Conservation (phyloP, 352 stramenopile species). For the Globisporangium perplexum region DNA sequence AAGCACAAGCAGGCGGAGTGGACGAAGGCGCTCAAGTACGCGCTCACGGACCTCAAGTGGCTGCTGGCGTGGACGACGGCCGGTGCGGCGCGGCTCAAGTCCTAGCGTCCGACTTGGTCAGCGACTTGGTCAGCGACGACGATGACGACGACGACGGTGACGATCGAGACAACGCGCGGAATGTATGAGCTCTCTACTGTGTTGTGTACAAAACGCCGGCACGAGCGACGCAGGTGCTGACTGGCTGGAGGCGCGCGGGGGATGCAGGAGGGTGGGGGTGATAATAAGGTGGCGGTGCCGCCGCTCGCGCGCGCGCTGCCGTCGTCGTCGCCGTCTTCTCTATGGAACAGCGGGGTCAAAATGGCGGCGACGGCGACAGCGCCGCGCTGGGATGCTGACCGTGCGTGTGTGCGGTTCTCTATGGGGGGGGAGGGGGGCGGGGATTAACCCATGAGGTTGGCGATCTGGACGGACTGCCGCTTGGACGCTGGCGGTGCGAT, state of each 20-base stretch:
- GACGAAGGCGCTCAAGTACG: slow-evolving; percentile 84
- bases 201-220: slow-evolving; percentile 14
- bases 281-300: slow-evolving; percentile 11
- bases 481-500: slow-evolving; percentile 25
- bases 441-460: slow-evolving; percentile 26
- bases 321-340: slow-evolving; percentile 4
- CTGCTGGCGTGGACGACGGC: slow-evolving; percentile 50
- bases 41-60: slow-evolving; percentile 84
- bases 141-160: background rate
- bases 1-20: slow-evolving; percentile 81
- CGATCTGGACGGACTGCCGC: slow-evolving; percentile 35
- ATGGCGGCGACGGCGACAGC: background rate
- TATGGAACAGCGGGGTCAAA: slow-evolving; percentile 1
- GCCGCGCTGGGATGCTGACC: no score
- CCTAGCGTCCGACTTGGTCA: background rate
- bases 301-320: background rate
- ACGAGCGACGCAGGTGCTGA: background rate
- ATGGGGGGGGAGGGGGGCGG: background rate
- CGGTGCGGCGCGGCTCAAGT: slow-evolving; percentile 28
- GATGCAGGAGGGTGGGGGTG: background rate
- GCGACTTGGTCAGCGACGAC: no score
- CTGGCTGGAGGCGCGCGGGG: background rate
- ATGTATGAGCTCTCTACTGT: slow-evolving; percentile 6
- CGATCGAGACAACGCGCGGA: background rate
- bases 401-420: no score